Conservation (phyloP, 2,329 filamentous ascomycete species). For the Arachnomyces sp. region DNA sequence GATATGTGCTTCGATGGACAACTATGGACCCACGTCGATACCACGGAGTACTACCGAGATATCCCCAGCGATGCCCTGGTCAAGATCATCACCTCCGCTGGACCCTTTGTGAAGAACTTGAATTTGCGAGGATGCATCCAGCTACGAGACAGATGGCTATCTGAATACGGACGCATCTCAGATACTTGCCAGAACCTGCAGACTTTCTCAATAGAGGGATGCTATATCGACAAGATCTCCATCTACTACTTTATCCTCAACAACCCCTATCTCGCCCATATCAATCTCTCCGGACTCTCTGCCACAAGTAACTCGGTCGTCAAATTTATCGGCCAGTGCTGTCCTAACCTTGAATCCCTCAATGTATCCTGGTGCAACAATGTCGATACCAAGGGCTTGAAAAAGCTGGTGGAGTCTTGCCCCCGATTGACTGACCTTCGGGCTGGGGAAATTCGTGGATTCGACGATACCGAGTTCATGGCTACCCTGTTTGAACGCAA, state of each 20-base stretch:
- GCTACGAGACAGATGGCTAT: conserved; percentile 69
- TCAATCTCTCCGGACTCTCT: conserved; percentile 76
- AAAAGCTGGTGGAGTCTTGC: conserved; percentile 64
- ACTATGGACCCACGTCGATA: conserved; percentile 78
- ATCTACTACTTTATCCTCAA: conserved; percentile 71
- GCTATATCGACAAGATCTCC: conserved; percentile 68
- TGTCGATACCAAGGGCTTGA: conserved; percentile 69
- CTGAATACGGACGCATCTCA: conserved; percentile 60
- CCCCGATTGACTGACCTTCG: conserved; percentile 67
- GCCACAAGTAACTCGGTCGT: conserved; percentile 72
- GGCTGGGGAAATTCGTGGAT: conserved; percentile 72
- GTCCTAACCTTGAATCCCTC: conserved; percentile 70
- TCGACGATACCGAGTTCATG: conserved; percentile 65
- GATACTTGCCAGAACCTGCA: conserved; percentile 79
- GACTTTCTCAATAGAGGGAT: conserved; percentile 82
- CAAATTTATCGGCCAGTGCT: conserved; percentile 74
- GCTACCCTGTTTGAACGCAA: conserved; percentile 70
- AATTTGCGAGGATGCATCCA: conserved; percentile 90
- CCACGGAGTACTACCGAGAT: conserved; percentile 75
- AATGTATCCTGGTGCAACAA: conserved; percentile 92
- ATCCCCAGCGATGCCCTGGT: conserved; percentile 78
- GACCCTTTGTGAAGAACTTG: conserved; percentile 81
- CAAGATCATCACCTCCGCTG: conserved; percentile 74
- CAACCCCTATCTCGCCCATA: conserved; percentile 68
- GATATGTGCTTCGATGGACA: conserved; percentile 88